Conservation (phyloP, 2,329 filamentous ascomycete genomes). For the Seiridium cupressi region DNA sequence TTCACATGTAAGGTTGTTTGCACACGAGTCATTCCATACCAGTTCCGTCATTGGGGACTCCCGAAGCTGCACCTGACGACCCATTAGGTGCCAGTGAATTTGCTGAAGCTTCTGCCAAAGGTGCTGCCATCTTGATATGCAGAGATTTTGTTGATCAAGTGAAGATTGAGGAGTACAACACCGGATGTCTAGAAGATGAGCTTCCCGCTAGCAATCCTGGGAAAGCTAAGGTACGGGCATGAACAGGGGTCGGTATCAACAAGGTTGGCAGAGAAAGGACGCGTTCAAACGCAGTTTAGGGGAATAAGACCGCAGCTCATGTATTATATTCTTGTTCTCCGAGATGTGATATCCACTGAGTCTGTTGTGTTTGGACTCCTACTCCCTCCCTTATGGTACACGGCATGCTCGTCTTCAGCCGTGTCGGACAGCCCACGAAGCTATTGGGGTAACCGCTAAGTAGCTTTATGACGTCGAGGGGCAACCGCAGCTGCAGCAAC, state of each 20-base stretch:
- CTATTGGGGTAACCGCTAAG: slow-evolving; percentile 9
- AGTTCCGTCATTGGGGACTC: slow-evolving; percentile 67
- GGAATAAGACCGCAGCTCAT: background rate
- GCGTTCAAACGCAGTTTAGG: background rate
- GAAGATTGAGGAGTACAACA: background rate
- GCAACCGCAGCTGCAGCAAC: slow-evolving; percentile 14
- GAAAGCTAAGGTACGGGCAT: background rate
- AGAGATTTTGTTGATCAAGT: background rate
- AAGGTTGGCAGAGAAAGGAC: background rate
- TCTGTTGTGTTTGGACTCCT: background rate
- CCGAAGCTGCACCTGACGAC: slow-evolving; percentile 39
- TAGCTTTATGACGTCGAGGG: slow-evolving; percentile 27
- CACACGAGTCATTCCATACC: slow-evolving; percentile 43
- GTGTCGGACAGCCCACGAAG: background rate
- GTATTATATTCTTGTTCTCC: background rate
- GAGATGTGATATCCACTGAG: background rate
- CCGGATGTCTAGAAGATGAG: background rate
- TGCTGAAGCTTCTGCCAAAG: slow-evolving; percentile 37
- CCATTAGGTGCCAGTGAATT: slow-evolving; percentile 39
- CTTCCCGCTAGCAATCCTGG: background rate
- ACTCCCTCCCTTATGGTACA: background rate
- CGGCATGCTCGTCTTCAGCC: too few species aligned
- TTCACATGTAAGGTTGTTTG: background rate
- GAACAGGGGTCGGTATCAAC: slow-evolving; percentile 2
- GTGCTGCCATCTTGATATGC: background rate